Evolutionary conservation across 768 basidiomycete species (phyloP), one percentile per base, ranked within the genome.

Genomic region (Mycena metata): DNA sequence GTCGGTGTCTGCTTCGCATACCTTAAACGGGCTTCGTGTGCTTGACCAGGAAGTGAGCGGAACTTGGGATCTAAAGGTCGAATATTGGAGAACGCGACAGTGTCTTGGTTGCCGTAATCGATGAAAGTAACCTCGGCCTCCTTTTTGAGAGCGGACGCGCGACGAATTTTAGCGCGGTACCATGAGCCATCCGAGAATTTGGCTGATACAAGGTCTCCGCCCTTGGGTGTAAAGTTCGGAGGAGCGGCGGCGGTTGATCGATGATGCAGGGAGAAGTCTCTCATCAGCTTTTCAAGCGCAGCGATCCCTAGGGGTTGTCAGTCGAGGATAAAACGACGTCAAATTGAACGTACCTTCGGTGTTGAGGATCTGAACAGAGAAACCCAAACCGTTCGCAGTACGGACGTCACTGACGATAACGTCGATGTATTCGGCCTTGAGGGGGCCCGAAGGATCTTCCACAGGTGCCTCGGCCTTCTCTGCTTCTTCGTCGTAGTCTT

Each of bases 71-170:
- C 96, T 54, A 99, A 86, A 4, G 96, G 96, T 24, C 98, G 88
- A 68, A 98, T 90, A 70, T 91, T 83, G n/a, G 88, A 81, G 79
- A 95, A 98, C 5, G 91, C 80, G 13, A 98, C 84, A 2, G 86
- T 93, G 75, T 97, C 96, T 79, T 96, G 93, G 79, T 99, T 99
- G 36, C 97, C 97, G 76, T 97, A 95, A 77, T 95, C 92, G 72
- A 98, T 96, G 82, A 98, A 98, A 10, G 91, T 91, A 39, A 99
- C 91, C 77, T 98, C 95, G 8, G 95, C 96, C 79, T 98, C 95
- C 76, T 93, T 96, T 82, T 96, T 98, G 46, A 94, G 73, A 5
- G 94, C 89, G 50, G 95, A 96, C n/a, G 89, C 82, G 23, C 94
- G 87, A 59, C 93, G 92, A 67, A 98, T 91, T 82, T 90, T 94